Evolutionary conservation across 2,329 filamentous ascomycete genomes (phyloP).

Genomic region (Aspergillus alliaceus): DNA sequence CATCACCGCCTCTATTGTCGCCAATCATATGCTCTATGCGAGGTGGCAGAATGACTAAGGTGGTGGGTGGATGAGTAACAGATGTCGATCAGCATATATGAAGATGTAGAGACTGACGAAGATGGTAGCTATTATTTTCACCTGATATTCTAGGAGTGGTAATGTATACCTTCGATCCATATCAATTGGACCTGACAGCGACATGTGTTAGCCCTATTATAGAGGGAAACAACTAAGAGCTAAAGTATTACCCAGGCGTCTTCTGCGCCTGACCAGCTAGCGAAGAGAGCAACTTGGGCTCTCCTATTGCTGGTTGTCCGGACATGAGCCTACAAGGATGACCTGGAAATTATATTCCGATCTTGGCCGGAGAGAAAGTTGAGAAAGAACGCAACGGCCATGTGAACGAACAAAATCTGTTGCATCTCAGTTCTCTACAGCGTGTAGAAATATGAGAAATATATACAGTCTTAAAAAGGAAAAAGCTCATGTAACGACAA

Average conservation of each 20-base stretch:
- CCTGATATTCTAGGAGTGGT: not conserved
- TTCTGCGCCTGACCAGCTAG: not conserved
- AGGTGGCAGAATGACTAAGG: not conserved
- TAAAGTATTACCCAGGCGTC: no score
- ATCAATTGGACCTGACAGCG: no score
- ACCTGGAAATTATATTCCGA: not conserved
- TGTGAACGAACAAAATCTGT: not conserved
- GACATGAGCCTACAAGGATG: not conserved
- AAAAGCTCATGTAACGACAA: slow-evolving; percentile 6
- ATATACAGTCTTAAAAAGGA: slow-evolving; percentile 1
- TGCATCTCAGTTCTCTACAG: no score
- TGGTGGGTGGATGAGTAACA: not conserved
- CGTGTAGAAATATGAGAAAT: not conserved
- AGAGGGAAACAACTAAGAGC: no score
- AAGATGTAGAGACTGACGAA: not conserved
- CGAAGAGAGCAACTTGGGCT: not conserved
- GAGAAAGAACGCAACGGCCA: no score
- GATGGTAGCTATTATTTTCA: not conserved
- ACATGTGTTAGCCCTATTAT: no score
- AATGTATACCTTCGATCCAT: no score
- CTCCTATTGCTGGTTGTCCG: not conserved
- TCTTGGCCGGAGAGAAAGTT: not conserved
- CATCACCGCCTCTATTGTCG: not conserved
- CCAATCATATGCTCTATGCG: not conserved
- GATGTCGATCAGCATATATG: not conserved